Evolutionary conservation across 352 stramenopile genomes (phyloP).

Genomic region (Phytopythium vexans): DNA sequence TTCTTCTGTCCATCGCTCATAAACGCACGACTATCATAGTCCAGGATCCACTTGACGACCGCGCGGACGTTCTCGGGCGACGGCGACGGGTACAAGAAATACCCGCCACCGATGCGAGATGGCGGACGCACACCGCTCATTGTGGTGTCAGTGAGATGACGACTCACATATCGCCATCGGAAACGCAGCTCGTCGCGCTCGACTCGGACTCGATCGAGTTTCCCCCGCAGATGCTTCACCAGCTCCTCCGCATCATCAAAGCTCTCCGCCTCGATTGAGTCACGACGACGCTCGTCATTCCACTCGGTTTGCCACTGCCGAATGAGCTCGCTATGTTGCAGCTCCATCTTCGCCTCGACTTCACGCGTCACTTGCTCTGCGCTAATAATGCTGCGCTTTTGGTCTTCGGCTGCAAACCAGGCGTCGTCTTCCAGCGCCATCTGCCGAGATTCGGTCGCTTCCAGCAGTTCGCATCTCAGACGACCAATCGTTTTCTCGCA

Average conservation of each 20-base stretch:
- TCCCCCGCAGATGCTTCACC: conserved; percentile 9
- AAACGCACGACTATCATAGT: too few species aligned
- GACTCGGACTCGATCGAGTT: conserved; percentile 13
- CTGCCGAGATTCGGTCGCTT: background rate
- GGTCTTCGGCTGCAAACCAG: background rate
- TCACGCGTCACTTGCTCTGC: background rate
- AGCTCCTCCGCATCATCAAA: background rate
- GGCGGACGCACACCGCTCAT: conserved; percentile 25
- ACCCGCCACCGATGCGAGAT: conserved; percentile 34
- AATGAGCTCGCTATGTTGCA: background rate
- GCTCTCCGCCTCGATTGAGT: too few species aligned
- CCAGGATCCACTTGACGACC: conserved; percentile 39
- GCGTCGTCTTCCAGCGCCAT: conserved; percentile 5
- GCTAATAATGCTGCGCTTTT: conserved; percentile 3
- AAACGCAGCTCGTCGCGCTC: conserved; percentile 29
- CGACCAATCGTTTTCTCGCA: background rate
- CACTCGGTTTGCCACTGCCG: background rate
- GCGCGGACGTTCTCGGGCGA: conserved; percentile 28
- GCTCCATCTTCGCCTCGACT: background rate
- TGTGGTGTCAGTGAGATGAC: conserved; percentile 32
- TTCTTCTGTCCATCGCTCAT: conserved; percentile 24
- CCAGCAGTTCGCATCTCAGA: background rate
- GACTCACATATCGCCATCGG: conserved; percentile 27
- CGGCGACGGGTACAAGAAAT: conserved; percentile 26
- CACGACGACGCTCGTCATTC: background rate